phyloP scores from a whole-genome alignment of 2,329 filamentous ascomycete species.

The Trichoderma koningiopsis region DNA sequence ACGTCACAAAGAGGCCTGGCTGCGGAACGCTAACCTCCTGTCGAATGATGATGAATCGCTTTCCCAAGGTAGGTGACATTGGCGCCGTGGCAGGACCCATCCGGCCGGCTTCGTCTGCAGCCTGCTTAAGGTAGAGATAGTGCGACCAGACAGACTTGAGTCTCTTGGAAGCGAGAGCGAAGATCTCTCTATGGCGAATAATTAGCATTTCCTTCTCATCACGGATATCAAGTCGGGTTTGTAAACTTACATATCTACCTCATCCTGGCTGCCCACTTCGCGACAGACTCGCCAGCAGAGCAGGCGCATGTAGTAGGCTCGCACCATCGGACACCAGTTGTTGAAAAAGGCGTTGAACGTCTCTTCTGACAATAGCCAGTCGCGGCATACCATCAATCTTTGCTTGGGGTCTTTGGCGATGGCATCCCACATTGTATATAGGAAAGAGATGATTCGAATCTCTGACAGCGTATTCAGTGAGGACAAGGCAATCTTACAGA shows the following conservation, averaged over 20 bases:
- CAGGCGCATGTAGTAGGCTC: constrained; percentile 88
- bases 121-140: constrained; percentile 73
- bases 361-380: constrained; percentile 73
- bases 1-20: constrained; percentile 51
- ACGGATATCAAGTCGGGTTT: background rate
- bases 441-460: constrained; percentile 77
- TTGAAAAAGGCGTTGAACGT: constrained; percentile 83
- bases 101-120: constrained; percentile 58
- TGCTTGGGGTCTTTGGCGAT: constrained; percentile 65
- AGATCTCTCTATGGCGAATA: constrained; percentile 61
- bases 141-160: constrained; percentile 76
- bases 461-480: constrained; percentile 91
- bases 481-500: constrained; percentile 75
- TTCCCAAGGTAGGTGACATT: constrained; percentile 81
- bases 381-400: constrained; percentile 70
- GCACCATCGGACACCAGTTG: constrained; percentile 95
- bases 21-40: constrained; percentile 63
- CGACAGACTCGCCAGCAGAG: constrained; percentile 87
- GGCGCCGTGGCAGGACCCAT: constrained; percentile 73
- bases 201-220: constrained; percentile 12
- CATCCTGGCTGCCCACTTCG: constrained; percentile 66
- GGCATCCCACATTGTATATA: constrained; percentile 79
- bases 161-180: constrained; percentile 66
- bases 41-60: constrained; percentile 84
- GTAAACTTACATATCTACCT: constrained; percentile 65